Evolutionary conservation across 2,329 filamentous ascomycete genomes (phyloP).

Genomic region (Beauveria sp.): DNA sequence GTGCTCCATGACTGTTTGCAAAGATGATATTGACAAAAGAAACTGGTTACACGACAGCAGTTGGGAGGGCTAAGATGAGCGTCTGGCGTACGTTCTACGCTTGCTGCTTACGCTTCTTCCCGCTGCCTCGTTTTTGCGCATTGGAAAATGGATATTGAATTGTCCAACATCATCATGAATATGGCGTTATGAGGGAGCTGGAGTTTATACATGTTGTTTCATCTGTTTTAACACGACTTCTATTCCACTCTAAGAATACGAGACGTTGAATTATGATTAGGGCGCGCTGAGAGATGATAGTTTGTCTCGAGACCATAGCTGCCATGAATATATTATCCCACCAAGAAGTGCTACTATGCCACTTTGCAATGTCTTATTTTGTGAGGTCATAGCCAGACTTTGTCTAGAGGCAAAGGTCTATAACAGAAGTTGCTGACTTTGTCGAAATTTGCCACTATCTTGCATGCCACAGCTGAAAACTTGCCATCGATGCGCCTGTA

Average conservation of each 20-base stretch:
- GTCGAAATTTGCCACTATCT: too few relatives aligned
- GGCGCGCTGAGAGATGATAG: neutral
- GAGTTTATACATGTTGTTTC: constrained; percentile 2
- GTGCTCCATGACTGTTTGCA: neutral
- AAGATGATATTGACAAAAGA: neutral
- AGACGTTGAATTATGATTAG: neutral
- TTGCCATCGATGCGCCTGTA: too few relatives aligned
- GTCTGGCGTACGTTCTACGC: neutral
- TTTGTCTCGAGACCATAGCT: neutral
- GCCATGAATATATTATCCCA: constrained; percentile 4
- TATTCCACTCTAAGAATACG: neutral
- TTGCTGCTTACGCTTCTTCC: neutral
- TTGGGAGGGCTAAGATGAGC: neutral
- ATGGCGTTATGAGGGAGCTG: constrained; percentile 4
- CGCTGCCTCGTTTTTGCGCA: neutral
- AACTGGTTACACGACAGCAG: neutral
- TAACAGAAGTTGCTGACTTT: too few relatives aligned
- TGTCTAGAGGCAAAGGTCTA: too few relatives aligned
- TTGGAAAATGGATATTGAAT: constrained; percentile 3
- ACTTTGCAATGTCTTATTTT: too few relatives aligned
- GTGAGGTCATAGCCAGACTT: neutral
- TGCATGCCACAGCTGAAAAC: too few relatives aligned
- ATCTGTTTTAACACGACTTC: neutral
- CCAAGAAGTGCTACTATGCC: neutral
- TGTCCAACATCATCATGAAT: constrained; percentile 9